Conservation (phyloP, 2,329 filamentous ascomycete species). For the Nemania bipapillata region DNA sequence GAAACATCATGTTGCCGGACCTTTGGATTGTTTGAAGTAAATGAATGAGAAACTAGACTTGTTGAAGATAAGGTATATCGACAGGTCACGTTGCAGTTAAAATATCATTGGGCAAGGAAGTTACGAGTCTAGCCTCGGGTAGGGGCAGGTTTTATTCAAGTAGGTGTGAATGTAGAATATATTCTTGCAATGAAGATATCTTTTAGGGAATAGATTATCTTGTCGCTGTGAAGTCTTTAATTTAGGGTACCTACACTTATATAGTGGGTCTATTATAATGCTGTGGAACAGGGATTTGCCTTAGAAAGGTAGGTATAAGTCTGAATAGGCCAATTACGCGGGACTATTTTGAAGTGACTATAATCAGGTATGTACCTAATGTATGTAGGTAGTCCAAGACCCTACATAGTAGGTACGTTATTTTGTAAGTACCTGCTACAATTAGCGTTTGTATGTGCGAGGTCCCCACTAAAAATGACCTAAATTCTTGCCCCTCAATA, state of each 20-base stretch:
- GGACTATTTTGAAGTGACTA: too few relatives aligned
- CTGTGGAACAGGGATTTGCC: too few relatives aligned
- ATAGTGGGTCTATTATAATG: too few relatives aligned
- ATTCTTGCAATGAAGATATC: not conserved
- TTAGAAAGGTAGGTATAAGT: too few relatives aligned
- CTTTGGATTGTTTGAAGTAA: not conserved
- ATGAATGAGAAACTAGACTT: not conserved
- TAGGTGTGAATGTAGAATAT: not conserved
- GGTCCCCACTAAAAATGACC: conserved; percentile 26
- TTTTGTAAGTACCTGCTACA: too few relatives aligned
- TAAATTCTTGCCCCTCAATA: conserved; percentile 29
- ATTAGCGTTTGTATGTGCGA: not conserved
- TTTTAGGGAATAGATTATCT: too few relatives aligned
- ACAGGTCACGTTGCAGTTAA: not conserved
- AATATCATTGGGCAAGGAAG: not conserved
- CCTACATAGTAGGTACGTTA: not conserved
- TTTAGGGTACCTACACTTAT: too few relatives aligned
- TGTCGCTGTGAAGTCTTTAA: too few relatives aligned
- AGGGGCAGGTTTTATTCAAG: not conserved
- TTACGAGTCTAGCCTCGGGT: not conserved
- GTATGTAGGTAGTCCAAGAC: too few relatives aligned
- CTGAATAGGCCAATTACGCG: too few relatives aligned
- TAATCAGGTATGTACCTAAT: too few relatives aligned
- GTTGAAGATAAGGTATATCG: not conserved
- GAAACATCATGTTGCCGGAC: not conserved